These are phyloP conservation scores for Apiospora aurea DNA, from an alignment of 2,329 filamentous ascomycete species.

Conservation along the genomic window DNA sequence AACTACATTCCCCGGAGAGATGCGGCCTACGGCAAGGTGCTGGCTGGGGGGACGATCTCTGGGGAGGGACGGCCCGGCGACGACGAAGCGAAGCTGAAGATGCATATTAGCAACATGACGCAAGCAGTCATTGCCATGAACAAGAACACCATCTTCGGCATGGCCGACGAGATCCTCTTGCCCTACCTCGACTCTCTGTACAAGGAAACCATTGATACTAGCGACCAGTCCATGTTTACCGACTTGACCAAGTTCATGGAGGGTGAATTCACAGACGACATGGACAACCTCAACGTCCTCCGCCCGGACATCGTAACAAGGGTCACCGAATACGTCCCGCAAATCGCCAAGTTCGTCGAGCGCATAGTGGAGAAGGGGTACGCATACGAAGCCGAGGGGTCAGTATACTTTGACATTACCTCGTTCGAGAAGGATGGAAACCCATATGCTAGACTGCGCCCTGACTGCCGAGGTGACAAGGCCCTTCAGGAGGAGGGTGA, in stretches of 20 bases:
- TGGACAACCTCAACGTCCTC: constrained; percentile 85
- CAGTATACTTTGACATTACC: constrained; percentile 91
- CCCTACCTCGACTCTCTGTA: constrained; percentile 81
- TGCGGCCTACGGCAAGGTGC: constrained; percentile 59
- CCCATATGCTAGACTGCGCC: constrained; percentile 83
- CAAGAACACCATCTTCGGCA: constrained; percentile 58
- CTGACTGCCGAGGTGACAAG: constrained; percentile 85
- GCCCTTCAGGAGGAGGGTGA: constrained; percentile 88
- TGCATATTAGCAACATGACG: constrained; percentile 77
- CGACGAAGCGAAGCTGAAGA: constrained; percentile 85
- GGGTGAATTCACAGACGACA: constrained; percentile 85
- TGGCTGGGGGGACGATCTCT: constrained; percentile 60
- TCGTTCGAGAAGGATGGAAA: constrained; percentile 87
- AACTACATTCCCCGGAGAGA: constrained; percentile 60
- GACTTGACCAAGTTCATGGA: constrained; percentile 87
- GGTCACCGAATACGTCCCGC: constrained; percentile 90
- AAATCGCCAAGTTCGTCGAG: constrained; percentile 87
- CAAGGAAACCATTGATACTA: constrained; percentile 67
- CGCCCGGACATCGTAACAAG: constrained; percentile 82
- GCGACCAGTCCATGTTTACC: constrained; percentile 79
- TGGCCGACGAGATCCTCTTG: constrained; percentile 72
- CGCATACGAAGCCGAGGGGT: constrained; percentile 82
- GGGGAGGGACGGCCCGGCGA: constrained; percentile 72
- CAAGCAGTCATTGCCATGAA: constrained; percentile 58
- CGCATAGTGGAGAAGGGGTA: constrained; percentile 85